Conservation (phyloP, 257 asterid genomes). For the Thymus quinquecostatus region DNA sequence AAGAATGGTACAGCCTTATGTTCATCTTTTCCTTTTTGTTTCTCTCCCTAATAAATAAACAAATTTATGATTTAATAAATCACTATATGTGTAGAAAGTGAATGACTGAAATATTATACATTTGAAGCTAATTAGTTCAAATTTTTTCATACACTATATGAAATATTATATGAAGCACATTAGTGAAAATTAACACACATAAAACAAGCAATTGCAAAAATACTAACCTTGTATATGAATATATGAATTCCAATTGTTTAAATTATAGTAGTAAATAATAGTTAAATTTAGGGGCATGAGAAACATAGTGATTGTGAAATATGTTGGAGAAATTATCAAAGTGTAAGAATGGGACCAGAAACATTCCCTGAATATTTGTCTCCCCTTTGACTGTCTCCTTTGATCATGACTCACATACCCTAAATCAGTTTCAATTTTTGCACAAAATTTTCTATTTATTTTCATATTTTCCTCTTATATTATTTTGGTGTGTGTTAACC, state of each 20-base stretch:
- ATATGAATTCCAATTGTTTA: too few species aligned
- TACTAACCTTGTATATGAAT: background rate
- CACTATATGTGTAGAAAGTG: background rate
- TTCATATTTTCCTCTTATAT: background rate
- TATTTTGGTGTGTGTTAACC: too few species aligned
- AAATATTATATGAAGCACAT: too few species aligned
- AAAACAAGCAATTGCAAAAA: too few species aligned
- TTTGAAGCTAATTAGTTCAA: too few species aligned
- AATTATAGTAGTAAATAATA: constrained; percentile 2
- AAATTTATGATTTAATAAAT: too few species aligned
- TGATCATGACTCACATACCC: constrained; percentile 21
- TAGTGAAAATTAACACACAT: too few species aligned
- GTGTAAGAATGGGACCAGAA: constrained; percentile 37
- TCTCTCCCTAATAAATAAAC: background rate
- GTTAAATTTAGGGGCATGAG: constrained; percentile 34
- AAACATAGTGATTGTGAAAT: constrained; percentile 56
- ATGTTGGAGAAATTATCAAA: constrained; percentile 44
- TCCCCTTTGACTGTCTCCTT: constrained; percentile 45
- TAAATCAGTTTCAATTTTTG: background rate
- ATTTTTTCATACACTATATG: background rate
- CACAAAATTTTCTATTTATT: background rate
- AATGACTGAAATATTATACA: background rate
- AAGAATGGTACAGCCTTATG: constrained; percentile 20
- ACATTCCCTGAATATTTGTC: constrained; percentile 44
- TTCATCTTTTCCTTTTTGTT: constrained; percentile 9